A percentile compares a stretch with the other conserved stretches of the same genome.
These are phyloP conservation scores for Ceratobasidium sp. DNA, from an alignment of 1,284 basidiomycete species.

Conservation along the genomic window DNA sequence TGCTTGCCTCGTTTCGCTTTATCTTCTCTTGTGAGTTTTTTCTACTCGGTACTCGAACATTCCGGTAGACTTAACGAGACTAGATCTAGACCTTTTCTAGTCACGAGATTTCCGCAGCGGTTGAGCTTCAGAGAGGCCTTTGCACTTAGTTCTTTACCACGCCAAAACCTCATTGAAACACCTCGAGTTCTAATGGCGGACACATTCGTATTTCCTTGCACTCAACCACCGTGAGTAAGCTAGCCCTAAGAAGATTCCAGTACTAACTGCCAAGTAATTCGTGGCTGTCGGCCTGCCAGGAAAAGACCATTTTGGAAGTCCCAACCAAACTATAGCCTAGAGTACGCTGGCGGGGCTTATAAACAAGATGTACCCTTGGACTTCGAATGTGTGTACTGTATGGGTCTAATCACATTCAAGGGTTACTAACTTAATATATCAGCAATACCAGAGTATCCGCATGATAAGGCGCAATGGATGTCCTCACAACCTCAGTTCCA, in stretches of 20 bases:
- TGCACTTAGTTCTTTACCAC: constrained; percentile 2
- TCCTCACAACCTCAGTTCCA: constrained; percentile 39
- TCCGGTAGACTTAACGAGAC: constrained; percentile 3
- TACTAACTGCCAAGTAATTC: constrained; percentile 1
- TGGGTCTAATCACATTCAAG: not conserved
- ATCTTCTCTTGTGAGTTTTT: not conserved
- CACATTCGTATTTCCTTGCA: constrained; percentile 29
- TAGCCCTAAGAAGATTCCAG: not conserved
- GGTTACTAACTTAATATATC: constrained; percentile 1
- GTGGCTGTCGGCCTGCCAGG: not conserved
- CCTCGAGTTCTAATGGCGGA: constrained; percentile 17
- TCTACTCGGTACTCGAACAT: not conserved
- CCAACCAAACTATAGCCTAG: constrained; percentile 29
- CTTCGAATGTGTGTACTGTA: constrained; percentile 33
- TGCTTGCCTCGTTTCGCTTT: constrained; percentile 19
- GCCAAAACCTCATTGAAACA: constrained; percentile 6
- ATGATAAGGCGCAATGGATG: constrained; percentile 38
- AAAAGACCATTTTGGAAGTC: constrained; percentile 41
- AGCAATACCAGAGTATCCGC: constrained; percentile 42
- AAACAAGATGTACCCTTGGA: constrained; percentile 17
- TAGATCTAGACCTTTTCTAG: constrained; percentile 14
- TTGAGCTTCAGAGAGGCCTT: constrained; percentile 2
- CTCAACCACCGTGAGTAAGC: constrained; percentile 27
- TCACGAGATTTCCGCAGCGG: constrained; percentile 32
- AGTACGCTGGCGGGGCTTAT: constrained; percentile 39